Percentiles rank a stretch among this genome's conserved stretches.
Evolutionary conservation across 768 basidiomycete genomes (phyloP).

Genomic region (Tricholoma sp.): DNA sequence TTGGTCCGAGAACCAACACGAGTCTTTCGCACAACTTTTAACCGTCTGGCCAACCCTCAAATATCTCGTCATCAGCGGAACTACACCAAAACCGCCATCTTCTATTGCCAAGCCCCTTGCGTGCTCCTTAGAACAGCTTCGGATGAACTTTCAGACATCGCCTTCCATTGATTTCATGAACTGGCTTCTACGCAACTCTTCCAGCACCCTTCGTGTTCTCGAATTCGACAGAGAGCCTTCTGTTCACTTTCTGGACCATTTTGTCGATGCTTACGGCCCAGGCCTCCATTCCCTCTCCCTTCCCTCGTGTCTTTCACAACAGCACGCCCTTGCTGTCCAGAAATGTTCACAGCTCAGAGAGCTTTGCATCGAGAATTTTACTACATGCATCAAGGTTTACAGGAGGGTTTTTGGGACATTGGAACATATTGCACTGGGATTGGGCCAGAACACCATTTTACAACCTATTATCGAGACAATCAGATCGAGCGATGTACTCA

Average conservation of each 20-base stretch:
- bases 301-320: slow-evolving; percentile 47
- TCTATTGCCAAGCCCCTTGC: slow-evolving; percentile 39
- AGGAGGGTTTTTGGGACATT: slow-evolving; percentile 44
- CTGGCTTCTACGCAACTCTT: slow-evolving; percentile 64
- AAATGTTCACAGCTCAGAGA: slow-evolving; percentile 47
- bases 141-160: slow-evolving; percentile 60
- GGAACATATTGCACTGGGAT: slow-evolving; percentile 54
- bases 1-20: slow-evolving; percentile 58
- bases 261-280: slow-evolving; percentile 44
- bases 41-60: slow-evolving; percentile 55
- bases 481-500: slow-evolving; percentile 38
- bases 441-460: slow-evolving; percentile 51
- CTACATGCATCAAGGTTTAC: slow-evolving; percentile 39
- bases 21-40: slow-evolving; percentile 53
- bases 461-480: slow-evolving; percentile 52
- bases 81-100: slow-evolving; percentile 45
- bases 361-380: slow-evolving; percentile 52
- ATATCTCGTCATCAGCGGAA: slow-evolving; percentile 54
- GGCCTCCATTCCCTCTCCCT: slow-evolving; percentile 51
- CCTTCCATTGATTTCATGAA: slow-evolving; percentile 59
- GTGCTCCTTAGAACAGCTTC: slow-evolving; percentile 45
- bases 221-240: slow-evolving; percentile 61
- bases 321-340: slow-evolving; percentile 40
- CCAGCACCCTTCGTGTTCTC: slow-evolving; percentile 42
- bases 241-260: slow-evolving; percentile 46